These are phyloP conservation scores for Linum trigynum DNA, from an alignment of 345 rosid species.

Conservation along the genomic window DNA sequence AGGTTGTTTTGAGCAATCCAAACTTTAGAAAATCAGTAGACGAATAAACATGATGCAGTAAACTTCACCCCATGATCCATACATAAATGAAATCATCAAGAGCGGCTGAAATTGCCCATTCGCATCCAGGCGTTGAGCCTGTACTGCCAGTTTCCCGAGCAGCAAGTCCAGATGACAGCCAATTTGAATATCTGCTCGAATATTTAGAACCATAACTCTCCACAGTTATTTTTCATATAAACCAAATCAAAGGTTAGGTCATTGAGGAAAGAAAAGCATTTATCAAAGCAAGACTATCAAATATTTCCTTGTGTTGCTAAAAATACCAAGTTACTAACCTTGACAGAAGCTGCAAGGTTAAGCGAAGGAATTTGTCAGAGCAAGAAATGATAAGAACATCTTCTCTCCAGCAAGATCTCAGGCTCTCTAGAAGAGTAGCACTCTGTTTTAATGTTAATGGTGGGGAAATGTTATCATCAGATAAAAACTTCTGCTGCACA, in stretches of 20 bases:
- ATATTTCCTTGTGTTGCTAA: constrained; percentile 4
- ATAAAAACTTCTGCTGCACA: constrained; percentile 34
- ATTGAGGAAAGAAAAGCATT: too few relatives aligned
- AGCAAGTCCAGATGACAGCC: constrained; percentile 80
- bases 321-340: constrained; percentile 36
- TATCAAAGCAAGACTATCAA: neutral
- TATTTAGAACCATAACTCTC: constrained; percentile 6
- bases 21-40: neutral
- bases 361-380: constrained; percentile 95
- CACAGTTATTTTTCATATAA: neutral
- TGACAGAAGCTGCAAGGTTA: constrained; percentile 85
- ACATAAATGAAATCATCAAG: constrained; percentile 83
- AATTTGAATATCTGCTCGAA: constrained; percentile 53
- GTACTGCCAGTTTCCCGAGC: constrained; percentile 46
- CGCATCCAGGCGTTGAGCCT: constrained; percentile 57
- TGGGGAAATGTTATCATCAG: constrained; percentile 30
- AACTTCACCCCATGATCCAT: constrained; percentile 18
- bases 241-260: neutral
- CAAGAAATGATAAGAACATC: constrained; percentile 81
- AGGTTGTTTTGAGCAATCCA: neutral
- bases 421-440: constrained; percentile 62
- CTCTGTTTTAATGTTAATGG: constrained; percentile 68
- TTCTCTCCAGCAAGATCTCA: constrained; percentile 88
- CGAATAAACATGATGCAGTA: neutral
- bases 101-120: constrained; percentile 75